Base-by-base conservation (phyloP, 2,329 filamentous ascomycete species). In the Sarocladium oryzae region DNA sequence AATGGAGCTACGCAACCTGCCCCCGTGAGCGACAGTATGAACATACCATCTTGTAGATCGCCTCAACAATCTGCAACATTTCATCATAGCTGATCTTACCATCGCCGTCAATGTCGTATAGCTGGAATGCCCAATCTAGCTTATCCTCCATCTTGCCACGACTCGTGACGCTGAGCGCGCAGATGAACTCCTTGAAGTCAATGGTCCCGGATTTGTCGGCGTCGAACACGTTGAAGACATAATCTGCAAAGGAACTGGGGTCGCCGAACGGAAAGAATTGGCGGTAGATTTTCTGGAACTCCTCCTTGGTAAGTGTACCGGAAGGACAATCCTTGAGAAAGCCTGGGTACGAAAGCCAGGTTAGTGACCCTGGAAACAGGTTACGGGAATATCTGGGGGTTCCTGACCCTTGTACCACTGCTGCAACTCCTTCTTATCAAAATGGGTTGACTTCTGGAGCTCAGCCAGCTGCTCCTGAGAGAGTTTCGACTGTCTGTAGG, bases 181-280 rank as follows among this genome's bases (percentile, higher is more conserved):
- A 96, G 71, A 99, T 99, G 73, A 99, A 99, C 72, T 99, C 93
- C 69, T 97, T 97, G 73, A 99, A 99, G 73, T 99, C 93, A 66
- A 99, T 99, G 60, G 88, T 92, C 58, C 93, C 93, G 40, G 89
- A 96, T 65, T 95, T 95, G 72, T 99, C 93, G 66, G 89, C 88
- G 69, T 99, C 93, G 69, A 99, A 99, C 35, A 99, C 93, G 62
- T 96, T 96, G 76, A 99, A 99, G 56, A 99, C 93, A 68, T 97
- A 97, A 73, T 97, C 92, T 67, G 93, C 93, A 67, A 99, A 99
- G 2, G 89, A 93, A 23, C 89, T 95, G 3, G 93, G 93, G 68
- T 99, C 93, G 59, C 93, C 93, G 64, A 97, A 97, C 13, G 93
- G 93, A 71, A 99, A 99, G 80, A 99, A 99, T 70, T 97, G 93